Evolutionary conservation across 371 early-diverging fungal species (phyloP), one percentile per base, ranked within the genome.

Genomic region (Mortierella sp.): DNA sequence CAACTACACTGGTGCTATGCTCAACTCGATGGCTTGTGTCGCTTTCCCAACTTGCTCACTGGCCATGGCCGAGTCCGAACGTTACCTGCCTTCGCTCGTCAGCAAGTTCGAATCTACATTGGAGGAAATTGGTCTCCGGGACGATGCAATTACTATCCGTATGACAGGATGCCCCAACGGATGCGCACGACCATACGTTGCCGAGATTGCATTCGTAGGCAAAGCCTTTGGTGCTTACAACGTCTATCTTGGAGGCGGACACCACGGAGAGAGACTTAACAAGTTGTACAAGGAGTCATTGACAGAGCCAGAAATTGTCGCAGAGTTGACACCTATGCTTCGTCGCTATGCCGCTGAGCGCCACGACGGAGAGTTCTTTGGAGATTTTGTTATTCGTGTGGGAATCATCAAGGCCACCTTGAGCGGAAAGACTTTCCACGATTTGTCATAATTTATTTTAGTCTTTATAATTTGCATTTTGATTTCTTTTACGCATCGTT

Each of bases 141-240:
- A 95, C 45, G 95, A 96, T 81, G 93, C 95, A 57, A 95, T 97
- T 76, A 93, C 93, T 28, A 94, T 96, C 73, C 92, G 97, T 80
- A 97, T 97, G 97, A 96, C 97, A 0, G 97, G 97, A 67, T 97
- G 97, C 80, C 97, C 97, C 29, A 97, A 97, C 84, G 96, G 96
- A 70, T 97, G 97, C 76, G 96, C 97, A 23, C 86, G 97, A 45
- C 97, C 97, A 22, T 95, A 95, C 75, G 90, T 95, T 62, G 96
- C 95, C 54, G 97, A 97, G 83, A 92, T 97, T 75, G 97, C 94
- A 1, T 94, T 96, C 72, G 93, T 97, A n/a, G 97, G 97, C 70
- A 97, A 97, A 77, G 96, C 97, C 2, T 93, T 94, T 26, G 95
- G 94, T 32, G 88, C 95, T 3, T 97, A 97, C 88, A 97, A 97